Conservation (phyloP, 2,329 filamentous ascomycete genomes). For the Hymenotorrendiella dingleyae region DNA sequence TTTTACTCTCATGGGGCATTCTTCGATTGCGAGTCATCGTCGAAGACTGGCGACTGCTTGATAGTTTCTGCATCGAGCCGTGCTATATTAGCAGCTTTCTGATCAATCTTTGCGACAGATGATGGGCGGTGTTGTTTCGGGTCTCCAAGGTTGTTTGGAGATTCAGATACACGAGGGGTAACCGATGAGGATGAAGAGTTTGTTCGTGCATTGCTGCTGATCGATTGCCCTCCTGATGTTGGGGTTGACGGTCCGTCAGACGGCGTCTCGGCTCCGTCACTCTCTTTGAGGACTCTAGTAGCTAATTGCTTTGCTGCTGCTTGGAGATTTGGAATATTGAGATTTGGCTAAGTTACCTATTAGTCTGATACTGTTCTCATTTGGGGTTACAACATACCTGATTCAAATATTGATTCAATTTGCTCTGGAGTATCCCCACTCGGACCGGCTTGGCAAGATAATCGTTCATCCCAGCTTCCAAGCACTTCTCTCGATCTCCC, state of each 20-base stretch:
- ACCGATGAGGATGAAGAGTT: background rate
- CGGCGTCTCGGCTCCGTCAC: background rate
- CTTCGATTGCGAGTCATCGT: too few relatives aligned
- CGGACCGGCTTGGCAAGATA: slow-evolving; percentile 95
- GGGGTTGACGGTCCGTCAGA: background rate
- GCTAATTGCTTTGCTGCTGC: slow-evolving; percentile 22
- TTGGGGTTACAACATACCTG: slow-evolving; percentile 21
- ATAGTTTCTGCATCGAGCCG: too few relatives aligned
- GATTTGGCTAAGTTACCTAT: slow-evolving; percentile 17
- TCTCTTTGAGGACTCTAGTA: slow-evolving; percentile 17
- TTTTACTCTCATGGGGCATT: too few relatives aligned
- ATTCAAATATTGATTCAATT: slow-evolving; percentile 63
- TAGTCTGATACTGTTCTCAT: too few relatives aligned
- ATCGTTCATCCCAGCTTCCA: slow-evolving; percentile 97
- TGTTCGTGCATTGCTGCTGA: background rate
- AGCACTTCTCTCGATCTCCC: slow-evolving; percentile 88
- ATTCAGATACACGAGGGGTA: too few relatives aligned
- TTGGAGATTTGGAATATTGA: slow-evolving; percentile 21
- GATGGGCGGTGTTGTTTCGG: too few relatives aligned
- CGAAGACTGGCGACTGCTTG: too few relatives aligned
- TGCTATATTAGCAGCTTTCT: too few relatives aligned
- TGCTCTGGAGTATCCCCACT: slow-evolving; percentile 76
- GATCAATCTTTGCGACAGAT: too few relatives aligned
- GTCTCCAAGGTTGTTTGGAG: too few relatives aligned
- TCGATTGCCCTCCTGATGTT: background rate